phyloP scores from a whole-genome alignment of 345 rosid genomes.

The Murraya koenigii region DNA sequence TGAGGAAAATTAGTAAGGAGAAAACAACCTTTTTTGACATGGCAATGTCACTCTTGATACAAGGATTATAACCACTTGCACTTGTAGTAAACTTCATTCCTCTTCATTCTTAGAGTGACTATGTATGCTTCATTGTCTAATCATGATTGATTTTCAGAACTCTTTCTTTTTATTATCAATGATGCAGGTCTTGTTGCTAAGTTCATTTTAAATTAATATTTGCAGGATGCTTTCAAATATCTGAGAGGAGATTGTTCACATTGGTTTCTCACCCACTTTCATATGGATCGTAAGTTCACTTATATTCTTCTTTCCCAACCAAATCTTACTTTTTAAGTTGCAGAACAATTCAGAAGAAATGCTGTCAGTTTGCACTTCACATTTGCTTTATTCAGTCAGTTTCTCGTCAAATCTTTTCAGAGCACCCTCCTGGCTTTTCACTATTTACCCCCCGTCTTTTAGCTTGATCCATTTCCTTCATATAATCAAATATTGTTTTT shows the following conservation, averaged over 20 bases:
- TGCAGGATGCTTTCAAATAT: slow-evolving; percentile 95
- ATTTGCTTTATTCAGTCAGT: slow-evolving; percentile 4
- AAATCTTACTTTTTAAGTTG: background rate
- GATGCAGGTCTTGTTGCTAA: slow-evolving; percentile 16
- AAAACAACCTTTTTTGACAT: background rate
- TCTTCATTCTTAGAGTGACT: background rate
- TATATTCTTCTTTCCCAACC: slow-evolving; percentile 5
- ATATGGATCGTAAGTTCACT: slow-evolving; percentile 85
- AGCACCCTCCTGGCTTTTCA: background rate
- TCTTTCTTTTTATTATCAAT: background rate
- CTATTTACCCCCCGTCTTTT: background rate
- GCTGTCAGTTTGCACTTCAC: background rate
- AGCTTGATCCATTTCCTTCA: background rate
- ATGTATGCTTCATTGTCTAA: background rate
- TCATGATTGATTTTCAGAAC: background rate
- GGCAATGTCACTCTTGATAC: background rate
- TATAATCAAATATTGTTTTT: background rate
- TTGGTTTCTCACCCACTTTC: slow-evolving; percentile 98
- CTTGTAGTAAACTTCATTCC: background rate
- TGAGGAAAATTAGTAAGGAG: background rate
- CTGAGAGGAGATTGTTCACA: slow-evolving; percentile 87
- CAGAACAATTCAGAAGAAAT: background rate
- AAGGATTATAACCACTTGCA: background rate
- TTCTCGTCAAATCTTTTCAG: background rate
- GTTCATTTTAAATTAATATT: slow-evolving; percentile 16